These are phyloP conservation scores for Nannochloris sp. DNA, from an alignment of 139 green algal species.

Conservation along the genomic window DNA sequence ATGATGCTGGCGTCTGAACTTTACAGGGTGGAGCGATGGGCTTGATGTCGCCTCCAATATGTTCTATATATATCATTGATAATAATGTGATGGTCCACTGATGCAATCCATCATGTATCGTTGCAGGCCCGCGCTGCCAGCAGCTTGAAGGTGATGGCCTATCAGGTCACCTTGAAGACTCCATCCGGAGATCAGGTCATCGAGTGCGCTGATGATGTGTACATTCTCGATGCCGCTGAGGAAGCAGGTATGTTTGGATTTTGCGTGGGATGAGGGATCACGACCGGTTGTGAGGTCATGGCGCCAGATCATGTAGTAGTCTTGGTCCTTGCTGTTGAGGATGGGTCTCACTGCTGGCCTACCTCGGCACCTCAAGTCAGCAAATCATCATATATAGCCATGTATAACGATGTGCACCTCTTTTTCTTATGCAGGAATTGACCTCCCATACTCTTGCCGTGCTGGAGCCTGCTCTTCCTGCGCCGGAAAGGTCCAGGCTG, in stretches of 20 bases:
- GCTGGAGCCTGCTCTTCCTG: slow-evolving; percentile 77
- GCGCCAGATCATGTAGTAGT: neutral
- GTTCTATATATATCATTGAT: neutral
- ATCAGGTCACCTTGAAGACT: slow-evolving; percentile 65
- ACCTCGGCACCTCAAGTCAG: no score
- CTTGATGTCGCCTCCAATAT: neutral
- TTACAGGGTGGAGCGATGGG: neutral
- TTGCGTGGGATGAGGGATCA: neutral
- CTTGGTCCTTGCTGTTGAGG: neutral
- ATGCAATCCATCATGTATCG: neutral
- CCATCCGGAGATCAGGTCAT: slow-evolving; percentile 55
- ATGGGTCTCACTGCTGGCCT: neutral
- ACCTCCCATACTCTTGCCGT: slow-evolving; percentile 82
- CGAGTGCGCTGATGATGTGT: slow-evolving; percentile 60
- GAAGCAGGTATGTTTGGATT: slow-evolving; percentile 42
- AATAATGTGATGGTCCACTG: neutral
- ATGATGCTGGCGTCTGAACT: neutral
- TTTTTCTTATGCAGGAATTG: slow-evolving; percentile 35
- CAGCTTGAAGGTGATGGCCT: slow-evolving; percentile 32
- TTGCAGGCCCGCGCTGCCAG: slow-evolving; percentile 8
- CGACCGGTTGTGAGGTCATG: neutral
- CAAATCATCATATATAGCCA: no score
- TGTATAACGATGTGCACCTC: neutral
- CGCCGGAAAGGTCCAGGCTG: slow-evolving; percentile 62
- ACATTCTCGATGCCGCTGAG: slow-evolving; percentile 79